phyloP scores from a whole-genome alignment of 2,329 filamentous ascomycete species.

The Botrytis fabae region DNA sequence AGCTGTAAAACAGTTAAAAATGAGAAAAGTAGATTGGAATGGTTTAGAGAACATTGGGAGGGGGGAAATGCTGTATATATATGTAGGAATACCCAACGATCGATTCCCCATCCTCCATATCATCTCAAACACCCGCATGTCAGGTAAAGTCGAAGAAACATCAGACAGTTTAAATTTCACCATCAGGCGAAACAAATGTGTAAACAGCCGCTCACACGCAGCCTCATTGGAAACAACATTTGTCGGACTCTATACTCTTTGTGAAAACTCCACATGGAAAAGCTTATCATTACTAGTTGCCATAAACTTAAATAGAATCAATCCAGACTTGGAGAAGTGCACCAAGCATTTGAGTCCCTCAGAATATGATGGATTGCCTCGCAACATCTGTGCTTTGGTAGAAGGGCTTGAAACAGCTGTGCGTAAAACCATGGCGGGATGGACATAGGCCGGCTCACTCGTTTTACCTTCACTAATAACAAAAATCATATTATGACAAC shows the following conservation, averaged over 20 bases:
- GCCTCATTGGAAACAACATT: constrained; percentile 20
- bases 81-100: background rate
- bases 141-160: constrained; percentile 5
- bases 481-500: background rate
- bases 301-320: background rate
- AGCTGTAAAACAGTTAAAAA: constrained; percentile 13
- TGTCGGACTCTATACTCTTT: constrained; percentile 19
- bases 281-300: background rate
- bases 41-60: background rate
- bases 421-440: constrained; percentile 1
- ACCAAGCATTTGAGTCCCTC: background rate
- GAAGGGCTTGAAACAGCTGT: constrained; percentile 17
- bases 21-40: background rate
- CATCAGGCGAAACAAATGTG: constrained; percentile 18
- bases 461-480: constrained; percentile 10
- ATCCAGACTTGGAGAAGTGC: background rate
- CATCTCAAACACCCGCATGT: constrained; percentile 10
- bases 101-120: background rate
- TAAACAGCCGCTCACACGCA: background rate
- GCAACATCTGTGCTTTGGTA: constrained; percentile 12
- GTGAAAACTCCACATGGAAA: background rate
- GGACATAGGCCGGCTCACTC: background rate
- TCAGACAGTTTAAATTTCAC: background rate
- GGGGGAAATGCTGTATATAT: background rate
- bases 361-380: background rate